Evolutionary conservation across 306 rosid species (phyloP).

Genomic region (Medicago arabica): DNA sequence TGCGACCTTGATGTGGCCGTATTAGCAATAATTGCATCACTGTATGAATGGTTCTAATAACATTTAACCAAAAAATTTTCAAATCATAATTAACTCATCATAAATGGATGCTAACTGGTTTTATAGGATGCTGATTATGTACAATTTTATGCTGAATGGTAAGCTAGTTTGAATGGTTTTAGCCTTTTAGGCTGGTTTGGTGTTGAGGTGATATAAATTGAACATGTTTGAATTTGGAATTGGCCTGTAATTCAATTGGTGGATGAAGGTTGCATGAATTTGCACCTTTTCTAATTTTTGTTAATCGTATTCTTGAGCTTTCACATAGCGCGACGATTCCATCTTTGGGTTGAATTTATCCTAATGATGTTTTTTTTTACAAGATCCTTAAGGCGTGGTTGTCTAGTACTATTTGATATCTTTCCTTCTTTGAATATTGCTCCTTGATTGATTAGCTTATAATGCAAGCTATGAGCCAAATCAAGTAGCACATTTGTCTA

Average conservation of each 20-base stretch:
- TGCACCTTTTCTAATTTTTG: neutral
- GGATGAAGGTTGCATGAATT: neutral
- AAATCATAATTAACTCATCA: constrained; percentile 18
- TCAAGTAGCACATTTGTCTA: no score
- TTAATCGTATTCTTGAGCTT: neutral
- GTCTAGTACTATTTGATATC: neutral
- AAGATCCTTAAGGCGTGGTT: no score
- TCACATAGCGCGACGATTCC: neutral
- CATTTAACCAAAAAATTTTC: neutral
- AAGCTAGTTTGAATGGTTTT: no score
- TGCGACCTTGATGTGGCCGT: constrained; percentile 22
- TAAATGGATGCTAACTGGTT: constrained; percentile 20
- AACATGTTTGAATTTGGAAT: no score
- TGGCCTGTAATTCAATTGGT: no score
- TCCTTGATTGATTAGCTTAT: no score
- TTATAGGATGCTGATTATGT: constrained; percentile 11
- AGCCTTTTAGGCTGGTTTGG: no score
- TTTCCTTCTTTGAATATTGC: no score
- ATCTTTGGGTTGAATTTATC: neutral
- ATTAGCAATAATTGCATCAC: neutral
- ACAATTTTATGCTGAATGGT: no score
- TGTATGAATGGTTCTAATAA: constrained; percentile 22
- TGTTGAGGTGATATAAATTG: no score
- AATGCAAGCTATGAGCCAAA: no score
- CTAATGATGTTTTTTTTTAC: neutral